Percentiles rank a stretch among this genome's conserved stretches.
Evolutionary conservation across 2,329 filamentous ascomycete genomes (phyloP).

Genomic region (Eutypella sp.): DNA sequence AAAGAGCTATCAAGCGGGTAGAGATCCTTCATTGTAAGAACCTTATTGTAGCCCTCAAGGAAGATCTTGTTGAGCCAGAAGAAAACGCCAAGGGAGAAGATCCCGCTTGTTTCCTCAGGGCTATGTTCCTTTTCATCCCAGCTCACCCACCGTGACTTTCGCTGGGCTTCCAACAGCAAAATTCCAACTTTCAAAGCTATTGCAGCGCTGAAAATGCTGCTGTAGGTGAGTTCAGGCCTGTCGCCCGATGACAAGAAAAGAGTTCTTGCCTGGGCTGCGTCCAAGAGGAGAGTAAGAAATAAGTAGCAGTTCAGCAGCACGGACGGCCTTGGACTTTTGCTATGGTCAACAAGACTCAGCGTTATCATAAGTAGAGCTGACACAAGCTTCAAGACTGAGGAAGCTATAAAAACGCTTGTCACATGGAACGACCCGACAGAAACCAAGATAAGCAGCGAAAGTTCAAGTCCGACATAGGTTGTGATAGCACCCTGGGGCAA

Average conservation of each 20-base stretch:
- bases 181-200: conserved; percentile 32
- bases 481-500: conserved; percentile 13
- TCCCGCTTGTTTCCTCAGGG: conserved; percentile 27
- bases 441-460: conserved; percentile 23
- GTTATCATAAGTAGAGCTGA: conserved; percentile 16
- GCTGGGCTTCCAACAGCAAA: conserved; percentile 32
- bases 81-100: conserved; percentile 25
- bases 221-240: conserved; percentile 14
- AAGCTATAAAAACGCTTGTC: conserved; percentile 25
- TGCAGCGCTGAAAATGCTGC: conserved; percentile 30
- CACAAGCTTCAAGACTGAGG: conserved; percentile 22
- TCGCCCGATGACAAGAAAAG: conserved; percentile 30
- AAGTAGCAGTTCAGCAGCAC: conserved; percentile 37
- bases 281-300: conserved; percentile 37
- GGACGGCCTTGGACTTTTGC: conserved; percentile 32
- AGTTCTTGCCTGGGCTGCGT: conserved; percentile 37
- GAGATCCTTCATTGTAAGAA: conserved; percentile 27
- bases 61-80: conserved; percentile 29
- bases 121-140: conserved; percentile 36
- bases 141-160: conserved; percentile 33
- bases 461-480: conserved; percentile 16
- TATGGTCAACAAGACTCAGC: conserved; percentile 10
- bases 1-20: conserved; percentile 23
- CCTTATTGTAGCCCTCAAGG: conserved; percentile 25
- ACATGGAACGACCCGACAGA: conserved; percentile 6